These are phyloP conservation scores for Polychaeton citri DNA, from an alignment of 2,329 filamentous ascomycete species.

Conservation along the genomic window DNA sequence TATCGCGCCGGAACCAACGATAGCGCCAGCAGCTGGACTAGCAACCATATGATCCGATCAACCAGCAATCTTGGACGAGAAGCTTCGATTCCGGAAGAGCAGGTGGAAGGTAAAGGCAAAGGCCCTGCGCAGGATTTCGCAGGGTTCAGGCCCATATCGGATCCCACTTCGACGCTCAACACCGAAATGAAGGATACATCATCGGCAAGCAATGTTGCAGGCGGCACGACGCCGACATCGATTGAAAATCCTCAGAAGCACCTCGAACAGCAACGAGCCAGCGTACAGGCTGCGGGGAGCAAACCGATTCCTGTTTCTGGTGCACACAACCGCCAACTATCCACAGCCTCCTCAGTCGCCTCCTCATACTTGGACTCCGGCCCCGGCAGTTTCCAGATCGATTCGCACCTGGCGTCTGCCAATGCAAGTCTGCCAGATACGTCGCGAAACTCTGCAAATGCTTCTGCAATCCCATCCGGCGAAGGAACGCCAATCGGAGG, in stretches of 20 bases:
- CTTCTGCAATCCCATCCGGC: constrained; percentile 24
- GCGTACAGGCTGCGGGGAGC: constrained; percentile 17
- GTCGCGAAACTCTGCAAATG: constrained; percentile 4
- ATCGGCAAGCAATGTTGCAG: constrained; percentile 11
- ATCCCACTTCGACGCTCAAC: constrained; percentile 30
- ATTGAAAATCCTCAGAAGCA: constrained; percentile 29
- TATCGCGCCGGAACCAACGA: constrained; percentile 21
- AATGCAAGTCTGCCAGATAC: constrained; percentile 44
- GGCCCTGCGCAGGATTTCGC: constrained; percentile 29
- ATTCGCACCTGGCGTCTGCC: constrained; percentile 25
- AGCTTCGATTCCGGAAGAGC: constrained; percentile 22
- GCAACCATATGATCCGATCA: constrained; percentile 16
- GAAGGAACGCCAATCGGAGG: constrained; percentile 34
- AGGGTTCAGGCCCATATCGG: constrained; percentile 28
- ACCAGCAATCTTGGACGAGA: constrained; percentile 40
- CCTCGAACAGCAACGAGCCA: constrained; percentile 29
- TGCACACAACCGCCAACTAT: constrained; percentile 58
- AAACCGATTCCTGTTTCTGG: constrained; percentile 3
- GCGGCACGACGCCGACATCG: constrained; percentile 3
- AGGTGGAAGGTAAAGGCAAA: constrained; percentile 32
- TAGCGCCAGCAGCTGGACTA: constrained; percentile 19
- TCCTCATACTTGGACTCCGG: constrained; percentile 63
- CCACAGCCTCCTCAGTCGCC: constrained; percentile 70
- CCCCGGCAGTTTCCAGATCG: constrained; percentile 23
- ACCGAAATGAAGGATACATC: constrained; percentile 13